phyloP scores from a whole-genome alignment of 768 basidiomycete genomes.

The Tricholoma flavovirens region DNA sequence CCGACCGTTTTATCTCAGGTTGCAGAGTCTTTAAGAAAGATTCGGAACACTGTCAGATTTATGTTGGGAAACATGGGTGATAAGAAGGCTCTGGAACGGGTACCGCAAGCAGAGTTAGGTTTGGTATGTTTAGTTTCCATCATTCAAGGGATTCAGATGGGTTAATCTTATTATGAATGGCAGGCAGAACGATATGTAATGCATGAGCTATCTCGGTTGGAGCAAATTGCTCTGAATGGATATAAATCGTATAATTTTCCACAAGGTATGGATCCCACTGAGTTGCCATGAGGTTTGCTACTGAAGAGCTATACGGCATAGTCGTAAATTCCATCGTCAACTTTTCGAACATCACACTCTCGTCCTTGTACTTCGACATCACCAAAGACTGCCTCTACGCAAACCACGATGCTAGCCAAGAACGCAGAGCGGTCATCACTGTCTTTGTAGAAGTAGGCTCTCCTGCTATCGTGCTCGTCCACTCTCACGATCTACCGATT shows the following conservation, averaged over 20 bases:
- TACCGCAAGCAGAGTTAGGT: conserved; percentile 46
- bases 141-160: background rate
- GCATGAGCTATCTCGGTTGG: conserved; percentile 73
- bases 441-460: conserved; percentile 61
- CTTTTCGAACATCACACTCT: conserved; percentile 81
- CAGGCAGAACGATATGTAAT: conserved; percentile 85
- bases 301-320: conserved; percentile 21
- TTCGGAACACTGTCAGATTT: conserved; percentile 83
- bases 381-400: conserved; percentile 90
- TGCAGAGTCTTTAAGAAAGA: conserved; percentile 71
- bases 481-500: background rate
- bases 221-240: conserved; percentile 57
- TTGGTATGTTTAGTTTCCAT: conserved; percentile 43
- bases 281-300: conserved; percentile 3
- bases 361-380: conserved; percentile 88
- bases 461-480: background rate
- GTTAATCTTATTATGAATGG: background rate
- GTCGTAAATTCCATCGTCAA: conserved; percentile 67
- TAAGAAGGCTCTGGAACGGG: conserved; percentile 28
- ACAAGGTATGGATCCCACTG: conserved; percentile 46
- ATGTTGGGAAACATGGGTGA: conserved; percentile 73
- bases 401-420: conserved; percentile 39
- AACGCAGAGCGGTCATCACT: conserved; percentile 62
- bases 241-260: conserved; percentile 79
- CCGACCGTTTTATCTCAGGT: conserved; percentile 70